phyloP scores from a whole-genome alignment of 208 protist genomes.

The Borovskyia barvae region DNA sequence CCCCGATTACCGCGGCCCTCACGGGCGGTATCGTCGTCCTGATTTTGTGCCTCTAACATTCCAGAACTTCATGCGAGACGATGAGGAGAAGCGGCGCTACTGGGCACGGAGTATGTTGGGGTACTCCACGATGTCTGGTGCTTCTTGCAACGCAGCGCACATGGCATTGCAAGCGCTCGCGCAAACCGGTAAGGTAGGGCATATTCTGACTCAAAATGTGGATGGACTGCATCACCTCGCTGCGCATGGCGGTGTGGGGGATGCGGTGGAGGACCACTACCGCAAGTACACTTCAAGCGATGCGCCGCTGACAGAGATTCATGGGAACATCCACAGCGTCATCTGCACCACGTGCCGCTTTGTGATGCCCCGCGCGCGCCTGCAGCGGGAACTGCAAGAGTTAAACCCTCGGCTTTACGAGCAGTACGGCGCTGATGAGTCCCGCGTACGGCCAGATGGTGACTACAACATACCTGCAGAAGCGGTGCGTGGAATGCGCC shows the following conservation, averaged over 20 bases:
- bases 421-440: slow-evolving; percentile 24
- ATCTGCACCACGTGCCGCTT: slow-evolving; percentile 56
- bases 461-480: slow-evolving; percentile 50
- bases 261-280: slow-evolving; percentile 19
- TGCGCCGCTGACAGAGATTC: slow-evolving; percentile 52
- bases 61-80: slow-evolving; percentile 57
- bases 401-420: slow-evolving; percentile 37
- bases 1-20: slow-evolving; percentile 73
- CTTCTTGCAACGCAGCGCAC: slow-evolving; percentile 65
- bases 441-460: slow-evolving; percentile 51
- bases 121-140: slow-evolving; percentile 51
- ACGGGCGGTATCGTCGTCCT: slow-evolving; percentile 59
- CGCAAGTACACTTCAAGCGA: slow-evolving; percentile 51
- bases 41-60: slow-evolving; percentile 73
- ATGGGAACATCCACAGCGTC: slow-evolving; percentile 77
- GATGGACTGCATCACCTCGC: slow-evolving; percentile 84
- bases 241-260: slow-evolving; percentile 43
- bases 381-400: slow-evolving; percentile 45
- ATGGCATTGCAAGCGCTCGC: slow-evolving; percentile 43
- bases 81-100: slow-evolving; percentile 70
- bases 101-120: slow-evolving; percentile 79
- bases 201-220: slow-evolving; percentile 80
- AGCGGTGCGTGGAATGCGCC: slow-evolving; percentile 43
- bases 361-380: slow-evolving; percentile 34
- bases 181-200: slow-evolving; percentile 29